These are phyloP conservation scores for Hypomyces rosellus DNA, from an alignment of 2,329 filamentous ascomycete species.

Conservation along the genomic window DNA sequence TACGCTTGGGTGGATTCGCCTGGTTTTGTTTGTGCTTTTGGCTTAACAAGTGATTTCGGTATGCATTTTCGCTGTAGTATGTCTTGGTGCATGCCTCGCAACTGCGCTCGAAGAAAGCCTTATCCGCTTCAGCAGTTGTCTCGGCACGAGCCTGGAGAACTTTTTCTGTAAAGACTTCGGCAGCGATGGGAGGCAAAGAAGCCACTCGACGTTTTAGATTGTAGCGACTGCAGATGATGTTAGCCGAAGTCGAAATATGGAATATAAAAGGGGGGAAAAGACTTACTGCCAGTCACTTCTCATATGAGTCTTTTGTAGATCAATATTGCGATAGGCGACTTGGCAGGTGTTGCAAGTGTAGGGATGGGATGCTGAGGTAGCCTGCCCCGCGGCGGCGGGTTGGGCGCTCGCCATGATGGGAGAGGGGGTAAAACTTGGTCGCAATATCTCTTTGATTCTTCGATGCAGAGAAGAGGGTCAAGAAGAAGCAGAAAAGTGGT, in stretches of 20 bases:
- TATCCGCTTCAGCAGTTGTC: slow-evolving; percentile 76
- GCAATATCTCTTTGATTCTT: neutral
- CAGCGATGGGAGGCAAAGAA: slow-evolving; percentile 80
- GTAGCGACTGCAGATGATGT: slow-evolving; percentile 58
- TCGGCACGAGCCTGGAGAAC: slow-evolving; percentile 84
- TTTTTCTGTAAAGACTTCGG: slow-evolving; percentile 92
- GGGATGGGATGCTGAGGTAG: slow-evolving; percentile 58
- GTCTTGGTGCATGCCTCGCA: slow-evolving; percentile 83
- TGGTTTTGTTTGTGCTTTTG: slow-evolving; percentile 71
- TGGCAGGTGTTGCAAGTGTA: slow-evolving; percentile 99
- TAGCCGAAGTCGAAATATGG: neutral
- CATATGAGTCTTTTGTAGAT: slow-evolving; percentile 93
- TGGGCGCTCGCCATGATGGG: slow-evolving; percentile 41
- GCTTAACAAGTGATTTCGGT: slow-evolving; percentile 84
- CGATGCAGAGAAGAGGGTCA: neutral
- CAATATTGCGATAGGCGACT: slow-evolving; percentile 90
- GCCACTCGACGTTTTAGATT: slow-evolving; percentile 94
- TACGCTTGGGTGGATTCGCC: slow-evolving; percentile 38
- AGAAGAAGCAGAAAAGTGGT: neutral
- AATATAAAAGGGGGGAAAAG: too few relatives aligned
- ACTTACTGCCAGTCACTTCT: slow-evolving; percentile 97
- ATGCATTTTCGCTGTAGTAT: slow-evolving; percentile 96
- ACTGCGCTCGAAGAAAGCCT: slow-evolving; percentile 78
- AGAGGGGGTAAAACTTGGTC: neutral
- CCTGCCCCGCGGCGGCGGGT: slow-evolving; percentile 24